Base-by-base conservation (phyloP, 371 early-diverging fungal genomes). In the Coemansia sp. region DNA sequence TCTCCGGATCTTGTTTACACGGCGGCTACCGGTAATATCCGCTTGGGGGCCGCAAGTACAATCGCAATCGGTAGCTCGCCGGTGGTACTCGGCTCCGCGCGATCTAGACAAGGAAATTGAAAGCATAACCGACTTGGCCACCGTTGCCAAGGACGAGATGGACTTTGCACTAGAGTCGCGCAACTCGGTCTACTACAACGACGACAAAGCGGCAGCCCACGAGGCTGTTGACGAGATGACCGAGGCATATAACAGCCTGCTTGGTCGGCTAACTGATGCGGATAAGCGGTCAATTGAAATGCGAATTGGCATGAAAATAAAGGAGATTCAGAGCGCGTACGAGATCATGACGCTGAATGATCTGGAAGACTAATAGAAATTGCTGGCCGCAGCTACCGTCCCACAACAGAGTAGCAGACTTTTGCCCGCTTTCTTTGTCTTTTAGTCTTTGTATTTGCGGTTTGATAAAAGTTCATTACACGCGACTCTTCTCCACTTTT, bases 101-200 rank as follows among this genome's bases (percentile, higher is more conserved):
- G 57, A 75, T 45, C 40, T 77, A 51, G 65, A 77, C 61, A 65
- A 73, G 48, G 77, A 72, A 57, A 77, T 77, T 52, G 75, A 77
- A 54, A 37, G 45, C 7, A 71, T 77, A 29, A 68, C 75, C 16
- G 77, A 77, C 34, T 59, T 77, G 16, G 77, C 77, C 4, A 65
- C 63, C 4, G 67, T 64, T 5, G 77, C 77, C 29, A 72, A 69
- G 50, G 77, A 77, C 50, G 77, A 77, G 66, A 72, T 77, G 73
- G 77, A 77, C 42, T 77, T 74, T 69, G 77, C 77, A 16, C 69
- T 66, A 24, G 77, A 77, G 51, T 71, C 77, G 24, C 68, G 77
- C 54, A 77, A 77, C 64, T 72, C 77, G 2, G 74, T 77, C 4
- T 77, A 77, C 62, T 77, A 77, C 69, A 77, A 77, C 54, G 69